Percentiles rank a stretch among this genome's conserved stretches.
Evolutionary conservation across 1,284 basidiomycete genomes (phyloP).

Genomic region (Ganoderma boninense): DNA sequence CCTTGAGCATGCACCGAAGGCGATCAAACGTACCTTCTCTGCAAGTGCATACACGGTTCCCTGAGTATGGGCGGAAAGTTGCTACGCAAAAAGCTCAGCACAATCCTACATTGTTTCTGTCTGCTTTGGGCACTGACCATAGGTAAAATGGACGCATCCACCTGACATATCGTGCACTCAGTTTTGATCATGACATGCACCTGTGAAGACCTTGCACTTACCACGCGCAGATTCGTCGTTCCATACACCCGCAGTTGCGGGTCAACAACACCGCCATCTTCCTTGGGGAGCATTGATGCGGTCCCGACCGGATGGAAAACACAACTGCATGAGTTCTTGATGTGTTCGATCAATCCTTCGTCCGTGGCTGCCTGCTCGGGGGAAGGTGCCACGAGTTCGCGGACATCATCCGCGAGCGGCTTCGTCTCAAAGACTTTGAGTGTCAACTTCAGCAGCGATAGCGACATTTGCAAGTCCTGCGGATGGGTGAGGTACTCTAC

Average conservation of each 20-base stretch:
- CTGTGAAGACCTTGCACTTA: constrained; percentile 24
- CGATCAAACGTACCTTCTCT: constrained; percentile 13
- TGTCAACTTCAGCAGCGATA: constrained; percentile 14
- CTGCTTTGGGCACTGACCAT: constrained; percentile 4
- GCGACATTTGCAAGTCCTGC: background rate
- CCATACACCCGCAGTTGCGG: constrained; percentile 54
- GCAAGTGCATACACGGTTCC: constrained; percentile 19
- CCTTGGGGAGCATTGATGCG: constrained; percentile 53
- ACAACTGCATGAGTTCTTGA: constrained; percentile 18
- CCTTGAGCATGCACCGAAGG: background rate
- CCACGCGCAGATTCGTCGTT: constrained; percentile 24
- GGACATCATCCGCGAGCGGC: constrained; percentile 21
- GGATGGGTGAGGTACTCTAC: background rate
- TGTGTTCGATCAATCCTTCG: constrained; percentile 26
- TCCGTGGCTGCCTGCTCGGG: constrained; percentile 20
- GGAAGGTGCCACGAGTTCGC: constrained; percentile 28
- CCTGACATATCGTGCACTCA: constrained; percentile 26
- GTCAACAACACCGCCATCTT: constrained; percentile 38
- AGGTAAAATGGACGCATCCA: constrained; percentile 24
- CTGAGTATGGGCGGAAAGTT: constrained; percentile 5
- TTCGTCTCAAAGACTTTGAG: constrained; percentile 22
- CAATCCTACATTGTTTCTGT: background rate
- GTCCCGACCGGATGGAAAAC: constrained; percentile 30
- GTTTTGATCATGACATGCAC: constrained; percentile 15
- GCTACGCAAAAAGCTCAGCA: background rate